Evolutionary conservation across 2,329 filamentous ascomycete genomes (phyloP).

Genomic region (Phialophora macrospora): DNA sequence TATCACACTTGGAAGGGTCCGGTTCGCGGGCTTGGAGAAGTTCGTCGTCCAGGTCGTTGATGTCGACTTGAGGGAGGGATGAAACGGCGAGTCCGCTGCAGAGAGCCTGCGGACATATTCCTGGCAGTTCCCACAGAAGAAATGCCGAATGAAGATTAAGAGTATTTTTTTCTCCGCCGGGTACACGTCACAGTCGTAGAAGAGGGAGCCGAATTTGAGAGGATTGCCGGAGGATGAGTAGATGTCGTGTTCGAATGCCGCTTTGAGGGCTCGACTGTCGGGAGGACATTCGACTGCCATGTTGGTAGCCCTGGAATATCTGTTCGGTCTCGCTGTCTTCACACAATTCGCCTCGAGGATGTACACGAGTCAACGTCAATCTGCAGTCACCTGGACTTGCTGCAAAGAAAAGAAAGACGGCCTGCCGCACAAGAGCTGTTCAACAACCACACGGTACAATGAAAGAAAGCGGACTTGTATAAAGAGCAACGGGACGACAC

Average conservation of each 20-base stretch:
- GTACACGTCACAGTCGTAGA: slow-evolving; percentile 25
- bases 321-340: background rate
- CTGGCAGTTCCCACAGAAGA: slow-evolving; percentile 83
- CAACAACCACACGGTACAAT: background rate
- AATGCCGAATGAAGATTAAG: slow-evolving; percentile 76
- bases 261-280: slow-evolving; percentile 18
- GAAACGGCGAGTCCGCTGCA: slow-evolving; percentile 27
- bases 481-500: background rate
- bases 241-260: slow-evolving; percentile 33
- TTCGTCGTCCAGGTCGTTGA: slow-evolving; percentile 11
- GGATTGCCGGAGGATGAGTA: slow-evolving; percentile 31
- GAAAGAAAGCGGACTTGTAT: background rate
- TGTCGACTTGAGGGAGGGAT: slow-evolving; percentile 48
- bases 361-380: background rate
- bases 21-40: slow-evolving; percentile 26
- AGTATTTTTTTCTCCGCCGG: slow-evolving; percentile 59
- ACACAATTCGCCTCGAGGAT: background rate
- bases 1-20: slow-evolving; percentile 58
- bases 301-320: background rate
- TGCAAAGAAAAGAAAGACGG: slow-evolving; percentile 4
- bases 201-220: slow-evolving; percentile 31
- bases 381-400: slow-evolving; percentile 5
- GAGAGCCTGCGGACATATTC: slow-evolving; percentile 71
- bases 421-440: background rate
- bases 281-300: slow-evolving; percentile 27